Evolutionary conservation across 1,284 basidiomycete genomes (phyloP).

Genomic region (Mycena citricolor): DNA sequence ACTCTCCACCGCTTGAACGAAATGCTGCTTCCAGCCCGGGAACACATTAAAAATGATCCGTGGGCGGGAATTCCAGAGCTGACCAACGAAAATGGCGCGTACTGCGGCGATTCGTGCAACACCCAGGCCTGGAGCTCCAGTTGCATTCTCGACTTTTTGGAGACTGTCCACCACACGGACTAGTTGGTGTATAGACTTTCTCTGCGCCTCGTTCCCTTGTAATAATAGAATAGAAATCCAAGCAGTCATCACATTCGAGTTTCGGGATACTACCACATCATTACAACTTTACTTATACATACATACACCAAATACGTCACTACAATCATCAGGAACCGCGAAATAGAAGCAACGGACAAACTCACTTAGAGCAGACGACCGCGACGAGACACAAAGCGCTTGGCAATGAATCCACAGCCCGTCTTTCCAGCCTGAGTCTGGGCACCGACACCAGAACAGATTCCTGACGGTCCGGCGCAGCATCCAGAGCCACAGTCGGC

Average conservation of each 20-base stretch:
- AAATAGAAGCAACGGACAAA: too few species aligned
- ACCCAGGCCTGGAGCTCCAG: slow-evolving; percentile 94
- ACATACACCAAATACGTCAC: too few species aligned
- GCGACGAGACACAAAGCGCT: background rate
- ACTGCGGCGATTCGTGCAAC: slow-evolving; percentile 84
- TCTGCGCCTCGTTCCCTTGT: too few species aligned
- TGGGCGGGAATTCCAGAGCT: slow-evolving; percentile 94
- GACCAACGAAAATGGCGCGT: slow-evolving; percentile 79
- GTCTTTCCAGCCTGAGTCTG: slow-evolving; percentile 5
- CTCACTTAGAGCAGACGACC: background rate
- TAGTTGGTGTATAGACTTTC: too few species aligned
- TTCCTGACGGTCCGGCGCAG: slow-evolving; percentile 1
- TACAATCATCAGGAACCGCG: too few species aligned
- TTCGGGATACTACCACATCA: too few species aligned
- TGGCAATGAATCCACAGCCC: slow-evolving; percentile 1
- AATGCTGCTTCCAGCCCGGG: slow-evolving; percentile 66
- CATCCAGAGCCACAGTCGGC: slow-evolving; percentile 4
- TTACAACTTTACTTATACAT: too few species aligned
- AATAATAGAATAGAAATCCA: too few species aligned
- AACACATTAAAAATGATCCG: slow-evolving; percentile 74
- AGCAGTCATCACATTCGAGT: too few species aligned
- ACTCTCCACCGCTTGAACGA: slow-evolving; percentile 81
- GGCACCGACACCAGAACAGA: slow-evolving; percentile 3
- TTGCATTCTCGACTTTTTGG: slow-evolving; percentile 83
- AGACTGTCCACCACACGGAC: slow-evolving; percentile 75